Evolutionary conservation across 108 stramenopile species (phyloP).

Genomic region (Licmophora abbreviata): DNA sequence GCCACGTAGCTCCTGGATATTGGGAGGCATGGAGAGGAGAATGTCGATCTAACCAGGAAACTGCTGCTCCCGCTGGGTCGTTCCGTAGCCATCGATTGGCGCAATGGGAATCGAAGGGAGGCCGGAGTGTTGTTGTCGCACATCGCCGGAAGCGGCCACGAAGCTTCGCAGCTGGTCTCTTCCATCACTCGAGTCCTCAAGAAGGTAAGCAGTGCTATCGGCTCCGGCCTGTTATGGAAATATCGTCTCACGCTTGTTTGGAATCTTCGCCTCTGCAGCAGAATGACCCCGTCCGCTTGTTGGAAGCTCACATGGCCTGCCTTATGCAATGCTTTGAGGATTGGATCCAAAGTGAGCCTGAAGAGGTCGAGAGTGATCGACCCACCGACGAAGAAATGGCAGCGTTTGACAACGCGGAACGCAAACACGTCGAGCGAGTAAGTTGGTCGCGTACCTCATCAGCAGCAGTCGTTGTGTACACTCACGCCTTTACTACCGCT

Average conservation of each 20-base stretch:
- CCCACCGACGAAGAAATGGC: slow-evolving; percentile 72
- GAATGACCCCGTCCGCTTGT: slow-evolving; percentile 65
- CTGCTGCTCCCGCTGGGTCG: slow-evolving; percentile 58
- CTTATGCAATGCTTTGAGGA: slow-evolving; percentile 60
- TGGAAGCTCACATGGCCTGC: slow-evolving; percentile 85
- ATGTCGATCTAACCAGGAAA: slow-evolving; percentile 5
- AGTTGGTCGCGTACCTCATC: too few relatives aligned
- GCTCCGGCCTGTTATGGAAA: too few relatives aligned
- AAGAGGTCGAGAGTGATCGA: slow-evolving; percentile 39
- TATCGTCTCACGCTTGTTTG: not conserved
- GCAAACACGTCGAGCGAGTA: slow-evolving; percentile 46
- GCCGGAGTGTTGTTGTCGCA: slow-evolving; percentile 64
- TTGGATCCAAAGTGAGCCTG: slow-evolving; percentile 71
- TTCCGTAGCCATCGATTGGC: slow-evolving; percentile 57
- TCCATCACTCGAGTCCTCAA: slow-evolving; percentile 36
- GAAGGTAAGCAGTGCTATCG: slow-evolving; percentile 25
- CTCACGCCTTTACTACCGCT: not conserved
- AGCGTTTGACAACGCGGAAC: slow-evolving; percentile 44
- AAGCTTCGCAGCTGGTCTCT: slow-evolving; percentile 38
- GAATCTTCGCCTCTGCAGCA: too few relatives aligned
- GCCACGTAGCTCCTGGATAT: slow-evolving; percentile 14
- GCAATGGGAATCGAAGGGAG: slow-evolving; percentile 65
- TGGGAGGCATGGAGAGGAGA: slow-evolving; percentile 14
- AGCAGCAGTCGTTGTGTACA: too few relatives aligned
- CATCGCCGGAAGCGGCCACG: slow-evolving; percentile 40